Base-by-base conservation (phyloP, 2,329 filamentous ascomycete genomes). In the Cordyceps javanica region DNA sequence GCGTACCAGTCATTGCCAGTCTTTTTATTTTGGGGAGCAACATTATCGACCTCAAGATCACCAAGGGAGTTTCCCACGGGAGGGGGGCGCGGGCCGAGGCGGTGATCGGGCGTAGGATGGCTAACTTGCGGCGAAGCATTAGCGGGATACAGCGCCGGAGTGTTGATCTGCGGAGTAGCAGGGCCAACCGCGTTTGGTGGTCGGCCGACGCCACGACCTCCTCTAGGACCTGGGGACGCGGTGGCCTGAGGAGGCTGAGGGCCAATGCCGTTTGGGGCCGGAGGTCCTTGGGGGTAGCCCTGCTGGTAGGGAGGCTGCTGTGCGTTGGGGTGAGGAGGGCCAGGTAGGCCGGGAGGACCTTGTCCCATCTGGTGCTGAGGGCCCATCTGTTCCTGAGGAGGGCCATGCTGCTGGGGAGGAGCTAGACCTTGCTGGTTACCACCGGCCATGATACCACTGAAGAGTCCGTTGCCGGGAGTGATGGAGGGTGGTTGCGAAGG, bases 401-500 rank as follows among this genome's bases (percentile, higher is more conserved):
- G 91, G 66, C 96, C 68, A 59, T 73, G 86, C 41, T 70, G 85
- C 66, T 83, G 82, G 62, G 91, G 91, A 65, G 96, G 86, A 60
- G 90, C 90, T 62, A 91, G 89, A 60, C 89, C 91, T 66, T 87
- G 89, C 75, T 93, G 91, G 66, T 87, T 89, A 61, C 82, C 85
- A 63, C 93, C 93, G 57, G 92, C 86, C 90, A 99, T 97, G 69
- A 97, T 96, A 58, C 91, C 91, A 64, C 91, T 91, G 69, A 99
- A 97, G 41, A 97, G 81, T 68, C 95, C 94, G 70, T 89, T 93
- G 26, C 93, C 92, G 68, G 95, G 89, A 28, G 91, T 90, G 64
- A 97, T 89, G 51, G 90, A 92, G 36, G 94, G 93, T 60, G 89
- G 89, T 61, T 91, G 89, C 50, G 89, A 86, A 58, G 91, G 88